Base-by-base conservation (phyloP, 805 yeast species). In the Danielia reshetovae region DNA sequence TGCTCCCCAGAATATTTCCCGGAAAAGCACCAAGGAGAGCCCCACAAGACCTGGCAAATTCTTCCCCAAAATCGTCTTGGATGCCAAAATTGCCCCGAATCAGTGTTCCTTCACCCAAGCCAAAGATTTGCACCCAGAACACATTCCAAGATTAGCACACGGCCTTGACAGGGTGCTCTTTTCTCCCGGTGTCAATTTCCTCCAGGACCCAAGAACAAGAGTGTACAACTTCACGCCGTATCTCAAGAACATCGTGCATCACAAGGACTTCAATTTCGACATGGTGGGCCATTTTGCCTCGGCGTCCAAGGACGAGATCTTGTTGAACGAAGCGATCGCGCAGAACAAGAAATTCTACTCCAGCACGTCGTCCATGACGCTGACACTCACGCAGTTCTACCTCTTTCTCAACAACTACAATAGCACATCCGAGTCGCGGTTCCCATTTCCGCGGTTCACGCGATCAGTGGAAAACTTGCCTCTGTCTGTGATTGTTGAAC, bases 331-430 rank as follows among this genome's bases (percentile, higher is more conserved):
- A 7, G 79, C 90, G 0, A 44, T 48, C 13, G 38, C 43, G 29
- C 44, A 38, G 32, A 48, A 46, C 27, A 65, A 48, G 53, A 57
- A 51, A 36, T 90, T 70, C 52, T 75, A 74, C 38, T 84, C 94
- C 2, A 87, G 96, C 1, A 88, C 97, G 0, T 84, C 95, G 13
- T 84, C 96, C 1, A 74, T 90, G 85, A 89, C 97, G 0, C 70
- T 80, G 1, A 60, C 80, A 1, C 67, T 90, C 29, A 68, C 79
- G 3, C 94, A 88, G 32, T 64, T 90, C 39, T 96, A 93, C 59
- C 70, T 68, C 39, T 60, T 85, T 7, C 52, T 93, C 25, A 78
- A 81, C 47, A 68, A 63, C 37, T 66, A 62, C 41, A 27, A 39
- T 11, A 17, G 33, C 9, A 33, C 45, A 15, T 40, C 45, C 2